Base-by-base conservation (phyloP, 208 protist genomes). In the Leptomonas pyrrhocoris region DNA sequence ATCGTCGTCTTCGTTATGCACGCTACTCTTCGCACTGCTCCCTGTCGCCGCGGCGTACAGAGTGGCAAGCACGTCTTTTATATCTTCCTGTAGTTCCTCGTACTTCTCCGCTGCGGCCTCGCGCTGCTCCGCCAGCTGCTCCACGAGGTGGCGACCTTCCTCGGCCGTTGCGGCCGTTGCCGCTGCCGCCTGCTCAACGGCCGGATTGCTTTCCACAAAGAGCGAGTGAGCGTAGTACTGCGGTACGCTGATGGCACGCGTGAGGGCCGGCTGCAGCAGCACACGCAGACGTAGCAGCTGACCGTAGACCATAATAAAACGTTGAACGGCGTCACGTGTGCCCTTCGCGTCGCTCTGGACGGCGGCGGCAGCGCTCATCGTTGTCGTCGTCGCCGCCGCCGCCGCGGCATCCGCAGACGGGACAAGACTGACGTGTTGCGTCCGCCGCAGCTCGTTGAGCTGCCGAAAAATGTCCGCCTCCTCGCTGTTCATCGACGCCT, bases 211-310 rank as follows among this genome's bases (percentile, higher is more conserved):
- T 2, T 70, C 27, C 0, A 77, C 12, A 50, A 91, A 96, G 46
- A 88, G 73, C 2, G 58, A 30, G n/a, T 73, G 56, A 1, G 90
- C 83, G 68, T 96, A 96, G 65, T 94, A 91, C 75, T 96, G 90
- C 45, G 90, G 90, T 50, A 96, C 57, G 6, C 81, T 64, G 11
- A 94, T 76, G 15, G 85, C 78, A 3, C 82, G 80, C 11, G 77
- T 73, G 23, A 96, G 75, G 9, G 76, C 77, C 0, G 88, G 88
- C 73, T 96, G 91, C 43, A 96, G 65, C 71, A 84, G 79, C 53
- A 93, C 80, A 34, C 91, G 85, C 18, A 94, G 67, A 9, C 80
- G 78, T 40, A 96, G 79, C 34, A 94, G 78, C 57, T 93, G 91
- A 0, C 79, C 72, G 68, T 91, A 94, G 19, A 89, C 66, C 79